A percentile compares a stretch with the other conserved stretches of the same genome.
These are phyloP conservation scores for Kwoniella pini DNA, from an alignment of 768 basidiomycete species.

Conservation along the genomic window DNA sequence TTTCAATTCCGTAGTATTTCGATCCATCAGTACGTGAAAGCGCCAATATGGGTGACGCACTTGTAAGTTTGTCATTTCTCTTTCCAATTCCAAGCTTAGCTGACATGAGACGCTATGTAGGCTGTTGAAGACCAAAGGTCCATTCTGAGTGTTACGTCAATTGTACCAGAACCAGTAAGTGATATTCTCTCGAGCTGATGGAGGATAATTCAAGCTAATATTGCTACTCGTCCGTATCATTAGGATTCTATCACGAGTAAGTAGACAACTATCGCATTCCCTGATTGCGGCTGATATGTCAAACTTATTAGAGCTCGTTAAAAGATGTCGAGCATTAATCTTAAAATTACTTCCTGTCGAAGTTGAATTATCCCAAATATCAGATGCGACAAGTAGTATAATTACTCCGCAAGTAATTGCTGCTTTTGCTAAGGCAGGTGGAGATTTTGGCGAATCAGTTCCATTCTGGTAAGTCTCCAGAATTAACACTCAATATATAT, in stretches of 20 bases:
- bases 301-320: slow-evolving; percentile 67
- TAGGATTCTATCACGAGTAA: slow-evolving; percentile 49
- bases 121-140: slow-evolving; percentile 52
- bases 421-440: slow-evolving; percentile 76
- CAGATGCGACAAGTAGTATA: slow-evolving; percentile 75
- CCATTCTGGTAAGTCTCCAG: slow-evolving; percentile 51
- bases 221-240: background rate
- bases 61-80: slow-evolving; percentile 22
- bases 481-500: too few relatives aligned
- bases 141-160: slow-evolving; percentile 37
- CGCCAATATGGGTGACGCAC: slow-evolving; percentile 47
- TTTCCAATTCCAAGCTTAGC: background rate
- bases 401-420: slow-evolving; percentile 74
- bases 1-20: too few relatives aligned
- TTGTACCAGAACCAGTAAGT: slow-evolving; percentile 47
- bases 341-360: slow-evolving; percentile 75
- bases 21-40: too few relatives aligned
- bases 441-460: slow-evolving; percentile 83
- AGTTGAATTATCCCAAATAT: slow-evolving; percentile 67
- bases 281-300: too few relatives aligned
- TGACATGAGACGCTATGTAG: slow-evolving; percentile 16
- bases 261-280: slow-evolving; percentile 13
- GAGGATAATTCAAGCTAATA: background rate
- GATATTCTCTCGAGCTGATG: background rate
- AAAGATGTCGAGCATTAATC: slow-evolving; percentile 74